Evolutionary conservation across 371 early-diverging fungal genomes (phyloP).

Genomic region (Mucor sp.): DNA sequence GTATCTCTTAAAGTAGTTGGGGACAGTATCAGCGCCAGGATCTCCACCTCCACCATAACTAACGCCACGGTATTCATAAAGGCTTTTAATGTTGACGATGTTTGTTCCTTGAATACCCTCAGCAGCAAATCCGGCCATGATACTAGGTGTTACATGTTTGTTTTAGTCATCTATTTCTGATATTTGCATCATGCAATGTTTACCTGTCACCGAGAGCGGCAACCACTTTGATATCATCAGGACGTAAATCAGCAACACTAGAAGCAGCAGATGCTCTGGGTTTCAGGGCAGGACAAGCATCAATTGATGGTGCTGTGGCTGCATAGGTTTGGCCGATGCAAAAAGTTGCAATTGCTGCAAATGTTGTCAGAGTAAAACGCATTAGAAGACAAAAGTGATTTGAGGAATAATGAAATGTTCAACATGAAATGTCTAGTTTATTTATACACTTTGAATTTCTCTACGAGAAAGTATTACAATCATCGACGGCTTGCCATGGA

Average conservation of each 20-base stretch:
- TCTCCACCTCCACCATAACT: constrained; percentile 56
- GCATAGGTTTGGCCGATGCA: neutral
- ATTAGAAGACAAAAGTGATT: neutral
- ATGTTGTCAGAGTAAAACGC: neutral
- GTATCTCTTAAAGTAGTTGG: constrained; percentile 46
- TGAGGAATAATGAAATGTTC: neutral
- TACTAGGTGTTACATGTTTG: constrained; percentile 29
- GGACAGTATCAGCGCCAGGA: constrained; percentile 38
- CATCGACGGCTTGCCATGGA: neutral
- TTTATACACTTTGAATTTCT: neutral
- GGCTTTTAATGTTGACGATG: constrained; percentile 29
- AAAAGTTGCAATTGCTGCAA: constrained; percentile 2
- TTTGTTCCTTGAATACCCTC: constrained; percentile 33
- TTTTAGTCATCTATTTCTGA: neutral
- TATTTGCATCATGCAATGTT: neutral
- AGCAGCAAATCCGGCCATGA: constrained; percentile 68
- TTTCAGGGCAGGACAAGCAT: constrained; percentile 36
- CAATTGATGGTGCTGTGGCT: neutral
- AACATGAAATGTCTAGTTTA: neutral
- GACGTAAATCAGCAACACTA: constrained; percentile 45
- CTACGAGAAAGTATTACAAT: neutral
- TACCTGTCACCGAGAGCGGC: constrained; percentile 69
- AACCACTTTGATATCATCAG: constrained; percentile 65
- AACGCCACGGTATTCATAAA: constrained; percentile 46
- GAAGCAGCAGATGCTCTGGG: constrained; percentile 27